These are phyloP conservation scores for Trichoderma koningiopsis DNA, from an alignment of 2,329 filamentous ascomycete genomes.

Conservation along the genomic window DNA sequence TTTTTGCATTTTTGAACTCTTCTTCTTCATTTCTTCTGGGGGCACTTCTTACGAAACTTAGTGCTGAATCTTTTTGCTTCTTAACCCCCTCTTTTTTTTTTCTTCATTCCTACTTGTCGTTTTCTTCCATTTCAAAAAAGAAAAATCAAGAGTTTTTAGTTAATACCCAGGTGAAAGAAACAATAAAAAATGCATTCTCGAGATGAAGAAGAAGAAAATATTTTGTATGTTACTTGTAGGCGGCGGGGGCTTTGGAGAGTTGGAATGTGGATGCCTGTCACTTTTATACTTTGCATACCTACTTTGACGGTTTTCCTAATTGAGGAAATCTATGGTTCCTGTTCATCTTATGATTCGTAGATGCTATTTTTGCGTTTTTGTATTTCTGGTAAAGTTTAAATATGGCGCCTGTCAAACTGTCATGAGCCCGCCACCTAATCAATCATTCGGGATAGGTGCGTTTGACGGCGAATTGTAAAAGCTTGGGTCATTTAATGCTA, in stretches of 20 bases:
- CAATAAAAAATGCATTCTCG: conserved; percentile 18
- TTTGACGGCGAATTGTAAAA: too few relatives aligned
- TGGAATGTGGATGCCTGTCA: not conserved
- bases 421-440: not conserved
- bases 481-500: too few relatives aligned
- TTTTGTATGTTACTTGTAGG: not conserved
- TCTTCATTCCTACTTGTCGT: not conserved
- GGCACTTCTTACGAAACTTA: conserved; percentile 15
- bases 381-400: not conserved
- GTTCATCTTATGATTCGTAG: not conserved
- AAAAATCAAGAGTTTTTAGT: conserved; percentile 22
- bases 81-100: not conserved
- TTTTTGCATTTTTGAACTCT: not conserved
- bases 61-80: not conserved
- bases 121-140: conserved; percentile 9
- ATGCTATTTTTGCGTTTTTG: not conserved
- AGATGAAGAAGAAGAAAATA: not conserved
- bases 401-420: not conserved
- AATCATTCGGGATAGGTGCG: too few relatives aligned
- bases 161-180: conserved; percentile 25
- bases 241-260: not conserved
- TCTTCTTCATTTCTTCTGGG: not conserved
- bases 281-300: not conserved
- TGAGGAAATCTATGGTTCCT: not conserved
- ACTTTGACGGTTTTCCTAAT: not conserved